Conservation (phyloP, 2,329 filamentous ascomycete genomes). For the Ceratocystiopsis sp. region DNA sequence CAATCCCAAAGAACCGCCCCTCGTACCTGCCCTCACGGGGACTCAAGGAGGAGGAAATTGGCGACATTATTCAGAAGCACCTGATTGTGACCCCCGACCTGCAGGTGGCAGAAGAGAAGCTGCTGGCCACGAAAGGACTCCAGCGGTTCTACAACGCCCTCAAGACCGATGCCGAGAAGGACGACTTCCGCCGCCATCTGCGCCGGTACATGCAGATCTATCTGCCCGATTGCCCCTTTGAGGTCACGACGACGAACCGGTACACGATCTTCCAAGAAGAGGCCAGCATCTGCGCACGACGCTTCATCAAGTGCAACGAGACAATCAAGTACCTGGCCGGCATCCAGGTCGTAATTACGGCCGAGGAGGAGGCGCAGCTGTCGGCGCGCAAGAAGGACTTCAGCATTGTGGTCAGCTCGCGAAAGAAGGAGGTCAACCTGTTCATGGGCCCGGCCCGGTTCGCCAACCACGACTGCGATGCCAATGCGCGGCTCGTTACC, state of each 20-base stretch:
- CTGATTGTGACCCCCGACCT: conserved; percentile 62
- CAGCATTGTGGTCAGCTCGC: conserved; percentile 85
- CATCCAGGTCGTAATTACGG: conserved; percentile 81
- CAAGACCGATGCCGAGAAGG: conserved; percentile 60
- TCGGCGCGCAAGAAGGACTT: conserved; percentile 79
- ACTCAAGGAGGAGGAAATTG: conserved; percentile 47
- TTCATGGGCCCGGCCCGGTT: conserved; percentile 94
- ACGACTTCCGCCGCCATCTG: conserved; percentile 73
- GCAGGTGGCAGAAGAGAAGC: conserved; percentile 48
- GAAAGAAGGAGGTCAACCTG: conserved; percentile 76
- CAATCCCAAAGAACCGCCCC: conserved; percentile 80
- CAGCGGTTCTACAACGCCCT: conserved; percentile 52
- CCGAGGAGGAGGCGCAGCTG: conserved; percentile 74
- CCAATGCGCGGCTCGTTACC: conserved; percentile 77
- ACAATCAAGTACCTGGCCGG: conserved; percentile 81
- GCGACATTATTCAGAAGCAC: conserved; percentile 42
- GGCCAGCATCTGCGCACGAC: conserved; percentile 69
- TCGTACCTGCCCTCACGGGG: conserved; percentile 76
- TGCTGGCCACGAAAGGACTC: conserved; percentile 58
- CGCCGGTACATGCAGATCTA: conserved; percentile 88
- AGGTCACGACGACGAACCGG: conserved; percentile 79
- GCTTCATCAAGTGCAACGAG: conserved; percentile 63
- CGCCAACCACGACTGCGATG: conserved; percentile 90
- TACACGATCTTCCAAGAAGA: conserved; percentile 88
- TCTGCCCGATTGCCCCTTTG: conserved; percentile 82